Evolutionary conservation across 1,284 basidiomycete genomes (phyloP).

Genomic region (Cryptococcus depauperatus): DNA sequence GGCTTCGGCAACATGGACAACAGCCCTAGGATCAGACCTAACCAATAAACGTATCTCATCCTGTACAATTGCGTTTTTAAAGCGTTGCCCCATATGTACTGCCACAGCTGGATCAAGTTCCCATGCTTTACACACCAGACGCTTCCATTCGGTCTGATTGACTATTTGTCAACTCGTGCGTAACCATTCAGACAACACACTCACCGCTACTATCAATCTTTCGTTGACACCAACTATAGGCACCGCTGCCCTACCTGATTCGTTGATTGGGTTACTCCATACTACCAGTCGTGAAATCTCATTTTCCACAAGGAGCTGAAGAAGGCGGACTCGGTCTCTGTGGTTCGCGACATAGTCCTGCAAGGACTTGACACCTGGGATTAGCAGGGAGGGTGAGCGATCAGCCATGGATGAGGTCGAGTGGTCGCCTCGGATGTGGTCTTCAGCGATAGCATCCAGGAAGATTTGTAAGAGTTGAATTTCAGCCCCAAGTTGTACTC

Average conservation of each 20-base stretch:
- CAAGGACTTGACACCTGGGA: constrained; percentile 32
- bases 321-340: constrained; percentile 59
- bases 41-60: constrained; percentile 70
- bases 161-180: constrained; percentile 3
- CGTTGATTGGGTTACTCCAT: constrained; percentile 83
- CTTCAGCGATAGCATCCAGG: constrained; percentile 63
- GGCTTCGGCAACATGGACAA: constrained; percentile 69
- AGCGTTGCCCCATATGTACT: constrained; percentile 74
- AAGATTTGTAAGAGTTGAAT: constrained; percentile 81
- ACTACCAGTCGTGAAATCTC: constrained; percentile 79
- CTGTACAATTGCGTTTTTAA: constrained; percentile 59
- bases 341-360: constrained; percentile 57
- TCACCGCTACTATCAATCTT: constrained; percentile 55
- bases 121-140: constrained; percentile 69
- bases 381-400: constrained; percentile 47
- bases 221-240: constrained; percentile 33
- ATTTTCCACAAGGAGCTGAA: constrained; percentile 78
- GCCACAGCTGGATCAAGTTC: constrained; percentile 72
- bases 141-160: constrained; percentile 60
- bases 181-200: constrained; percentile 11
- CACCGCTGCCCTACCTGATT: constrained; percentile 51
- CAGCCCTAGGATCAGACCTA: constrained; percentile 61
- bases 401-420: constrained; percentile 63
- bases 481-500: constrained; percentile 81
- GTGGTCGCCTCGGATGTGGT: constrained; percentile 58